Evolutionary conservation across 768 basidiomycete species (phyloP), one percentile per base, ranked within the genome.

Genomic region (Strobilomyces dryophilus): DNA sequence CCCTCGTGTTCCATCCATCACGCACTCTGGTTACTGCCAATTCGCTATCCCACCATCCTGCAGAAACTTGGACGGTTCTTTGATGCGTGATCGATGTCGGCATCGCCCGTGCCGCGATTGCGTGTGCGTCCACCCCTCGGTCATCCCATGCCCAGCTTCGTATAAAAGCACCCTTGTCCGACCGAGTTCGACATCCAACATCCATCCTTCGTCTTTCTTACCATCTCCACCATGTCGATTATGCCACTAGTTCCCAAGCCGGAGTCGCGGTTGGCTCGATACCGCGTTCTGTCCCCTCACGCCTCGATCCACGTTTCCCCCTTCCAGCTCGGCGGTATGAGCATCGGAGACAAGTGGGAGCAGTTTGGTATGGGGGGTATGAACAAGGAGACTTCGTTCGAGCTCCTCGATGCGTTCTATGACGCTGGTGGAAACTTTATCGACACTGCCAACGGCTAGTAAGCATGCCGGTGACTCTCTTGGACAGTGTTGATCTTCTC

Each of bases 361-460:
- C 5, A 52, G 8, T 37, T 63, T 2, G 71, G 73, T 3, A 59
- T 73, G 61, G 75, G 76, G 0, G 48, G 52, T 0, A 76, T 76
- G 73, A 57, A 65, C 60, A 79, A 78, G 60, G 70, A 74, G 36
- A 48, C 57, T 7, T 66, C 73, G 14, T 78, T 79, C 69, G 70
- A 76, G 63, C 68, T 80, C 18, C 66, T 80, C 0, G 73, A 44
- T 66, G 73, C 6, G 44, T 59, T 11, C 58, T 48, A 37, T 39
- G 72, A 76, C n/a, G 65, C 67, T 0, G 78, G 78, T 2, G 78
- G 79, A 1, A 79, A 79, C 59, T 75, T 77, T 42, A 76, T 79
- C 53, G 78, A 77, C 45, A 78, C 77, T 1, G 76, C 79, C 4
- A 78, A 75, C 54, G 64, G 60, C 62, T 79, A 79, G 74, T 73